Evolutionary conservation across 306 rosid species (phyloP).

Genomic region (Medicago truncatula): DNA sequence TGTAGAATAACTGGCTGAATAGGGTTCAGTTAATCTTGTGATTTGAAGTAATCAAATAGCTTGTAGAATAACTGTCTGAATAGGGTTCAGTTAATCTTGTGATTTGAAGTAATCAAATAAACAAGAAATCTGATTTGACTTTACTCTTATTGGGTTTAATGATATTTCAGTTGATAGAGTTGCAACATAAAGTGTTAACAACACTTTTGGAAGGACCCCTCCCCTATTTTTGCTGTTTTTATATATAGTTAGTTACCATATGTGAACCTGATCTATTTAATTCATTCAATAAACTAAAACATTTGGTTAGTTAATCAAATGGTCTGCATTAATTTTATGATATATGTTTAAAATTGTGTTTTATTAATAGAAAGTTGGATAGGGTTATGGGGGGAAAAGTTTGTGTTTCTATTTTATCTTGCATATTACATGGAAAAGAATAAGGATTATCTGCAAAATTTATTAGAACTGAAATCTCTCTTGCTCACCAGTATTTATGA

Average conservation of each 20-base stretch:
- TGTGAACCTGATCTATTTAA: neutral
- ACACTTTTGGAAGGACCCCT: neutral
- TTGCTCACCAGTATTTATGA: no score
- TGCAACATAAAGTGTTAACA: neutral
- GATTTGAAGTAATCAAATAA: no score
- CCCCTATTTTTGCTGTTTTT: neutral
- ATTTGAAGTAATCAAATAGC: no score
- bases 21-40: no score
- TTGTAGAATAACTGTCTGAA: no score
- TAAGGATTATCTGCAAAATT: no score
- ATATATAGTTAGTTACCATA: conserved; percentile 1
- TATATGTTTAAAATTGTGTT: conserved; percentile 11
- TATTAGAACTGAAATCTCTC: no score
- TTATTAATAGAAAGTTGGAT: conserved; percentile 18
- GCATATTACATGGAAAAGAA: no score
- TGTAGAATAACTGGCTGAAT: no score
- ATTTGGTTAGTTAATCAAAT: conserved; percentile 7
- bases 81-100: no score
- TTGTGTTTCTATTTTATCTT: conserved; percentile 38
- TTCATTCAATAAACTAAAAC: conserved; percentile 5
- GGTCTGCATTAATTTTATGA: conserved; percentile 12
- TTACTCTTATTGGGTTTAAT: neutral
- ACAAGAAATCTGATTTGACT: neutral
- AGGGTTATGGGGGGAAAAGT: neutral
- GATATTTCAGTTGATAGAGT: neutral